A percentile compares a stretch with the other conserved stretches of the same genome.
phyloP scores from a whole-genome alignment of 176 grass and related monocot genomes.

The Poa pratensis region DNA sequence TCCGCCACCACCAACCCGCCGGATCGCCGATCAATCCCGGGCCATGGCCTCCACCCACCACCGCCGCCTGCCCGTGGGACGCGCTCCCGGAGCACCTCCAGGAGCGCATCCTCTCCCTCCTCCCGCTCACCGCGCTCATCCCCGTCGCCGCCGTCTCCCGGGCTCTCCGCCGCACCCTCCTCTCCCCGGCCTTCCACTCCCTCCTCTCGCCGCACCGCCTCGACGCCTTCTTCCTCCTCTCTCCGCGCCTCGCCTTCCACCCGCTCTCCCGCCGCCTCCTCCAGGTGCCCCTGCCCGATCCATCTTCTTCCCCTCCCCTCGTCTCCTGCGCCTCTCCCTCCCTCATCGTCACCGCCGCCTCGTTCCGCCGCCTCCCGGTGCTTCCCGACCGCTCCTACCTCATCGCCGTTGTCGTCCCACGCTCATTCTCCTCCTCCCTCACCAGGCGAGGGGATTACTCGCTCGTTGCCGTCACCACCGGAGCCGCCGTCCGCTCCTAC shows the following conservation, averaged over 20 bases:
- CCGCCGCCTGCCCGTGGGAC: slow-evolving; percentile 43
- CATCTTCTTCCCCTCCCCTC: slow-evolving; percentile 23
- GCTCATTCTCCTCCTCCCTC: neutral
- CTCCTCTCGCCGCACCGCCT: slow-evolving; percentile 48
- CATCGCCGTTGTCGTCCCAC: slow-evolving; percentile 34
- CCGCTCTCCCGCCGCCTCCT: slow-evolving; percentile 38
- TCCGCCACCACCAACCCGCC: neutral
- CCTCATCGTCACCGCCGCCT: neutral
- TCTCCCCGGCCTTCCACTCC: slow-evolving; percentile 50
- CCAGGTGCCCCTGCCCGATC: neutral
- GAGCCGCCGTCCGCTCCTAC: slow-evolving; percentile 2
- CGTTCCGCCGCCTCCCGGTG: slow-evolving; percentile 22
- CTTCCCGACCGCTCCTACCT: slow-evolving; percentile 39
- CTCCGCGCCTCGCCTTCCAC: slow-evolving; percentile 38
- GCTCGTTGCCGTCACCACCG: slow-evolving; percentile 45
- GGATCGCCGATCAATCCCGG: neutral
- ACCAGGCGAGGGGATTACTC: slow-evolving; percentile 4
- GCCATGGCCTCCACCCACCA: slow-evolving; percentile 25
- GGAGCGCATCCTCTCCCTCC: slow-evolving; percentile 52
- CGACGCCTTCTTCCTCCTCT: slow-evolving; percentile 46
- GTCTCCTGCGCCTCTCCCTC: slow-evolving; percentile 40
- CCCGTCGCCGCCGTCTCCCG: slow-evolving; percentile 46
- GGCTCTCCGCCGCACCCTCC: slow-evolving; percentile 41
- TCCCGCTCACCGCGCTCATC: slow-evolving; percentile 54
- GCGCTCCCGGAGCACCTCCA: slow-evolving; percentile 47